Conservation (phyloP, 495 filamentous ascomycete species). For the Aspergillus olivimuriae region DNA sequence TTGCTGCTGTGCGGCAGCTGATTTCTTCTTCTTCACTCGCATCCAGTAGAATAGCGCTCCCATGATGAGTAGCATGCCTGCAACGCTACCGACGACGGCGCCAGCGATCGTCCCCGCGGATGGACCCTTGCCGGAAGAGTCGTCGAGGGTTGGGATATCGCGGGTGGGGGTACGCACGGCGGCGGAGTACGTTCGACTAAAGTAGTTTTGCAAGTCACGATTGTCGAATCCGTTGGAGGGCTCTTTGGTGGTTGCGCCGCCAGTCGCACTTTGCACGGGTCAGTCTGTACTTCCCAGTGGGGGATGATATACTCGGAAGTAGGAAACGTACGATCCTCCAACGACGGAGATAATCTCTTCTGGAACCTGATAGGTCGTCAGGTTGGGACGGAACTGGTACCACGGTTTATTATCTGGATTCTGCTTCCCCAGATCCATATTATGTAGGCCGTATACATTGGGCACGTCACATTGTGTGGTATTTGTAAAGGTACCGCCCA, state of each 20-base stretch:
- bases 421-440: conserved; percentile 8
- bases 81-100: conserved; percentile 4
- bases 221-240: conserved; percentile 2
- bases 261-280: not conserved
- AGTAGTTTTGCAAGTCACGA: conserved; percentile 5
- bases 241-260: not conserved
- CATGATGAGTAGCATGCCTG: not conserved
- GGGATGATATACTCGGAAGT: not conserved
- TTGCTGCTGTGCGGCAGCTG: too few relatives aligned
- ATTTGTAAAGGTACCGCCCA: conserved; percentile 7
- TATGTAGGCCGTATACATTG: conserved; percentile 5
- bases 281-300: not conserved
- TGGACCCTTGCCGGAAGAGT: not conserved
- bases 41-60: too few relatives aligned
- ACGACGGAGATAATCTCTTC: conserved; percentile 2
- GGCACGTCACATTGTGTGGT: conserved; percentile 5
- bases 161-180: not conserved
- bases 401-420: not conserved
- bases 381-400: conserved; percentile 1
- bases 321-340: conserved; percentile 6
- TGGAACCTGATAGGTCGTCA: conserved; percentile 6
- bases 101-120: conserved; percentile 7
- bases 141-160: not conserved
- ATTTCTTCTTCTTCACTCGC: too few relatives aligned
- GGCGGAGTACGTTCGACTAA: not conserved